A percentile compares a stretch with the other conserved stretches of the same genome.
These are phyloP conservation scores for Hypoxylon rickii DNA, from an alignment of 495 filamentous ascomycete species.

Conservation along the genomic window DNA sequence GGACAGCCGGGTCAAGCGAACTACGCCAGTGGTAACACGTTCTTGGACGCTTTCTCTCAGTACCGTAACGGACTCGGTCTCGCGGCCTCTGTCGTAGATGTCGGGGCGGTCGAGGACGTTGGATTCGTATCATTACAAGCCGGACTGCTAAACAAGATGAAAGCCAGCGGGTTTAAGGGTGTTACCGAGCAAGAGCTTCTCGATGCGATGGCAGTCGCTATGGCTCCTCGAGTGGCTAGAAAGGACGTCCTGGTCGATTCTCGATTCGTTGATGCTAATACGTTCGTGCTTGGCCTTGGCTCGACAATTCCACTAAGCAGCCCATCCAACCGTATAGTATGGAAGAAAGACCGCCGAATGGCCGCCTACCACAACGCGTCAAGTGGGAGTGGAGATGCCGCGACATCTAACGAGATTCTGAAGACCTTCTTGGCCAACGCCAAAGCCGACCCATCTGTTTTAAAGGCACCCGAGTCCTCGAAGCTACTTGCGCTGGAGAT, in stretches of 20 bases:
- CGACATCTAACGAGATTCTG: slow-evolving; percentile 23
- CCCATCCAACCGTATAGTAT: slow-evolving; percentile 20
- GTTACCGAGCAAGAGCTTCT: slow-evolving; percentile 19
- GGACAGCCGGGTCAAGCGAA: slow-evolving; percentile 46
- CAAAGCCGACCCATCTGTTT: slow-evolving; percentile 15
- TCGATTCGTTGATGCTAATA: slow-evolving; percentile 12
- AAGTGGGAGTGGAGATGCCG: not conserved
- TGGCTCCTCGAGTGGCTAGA: not conserved
- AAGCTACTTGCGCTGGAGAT: slow-evolving; percentile 37
- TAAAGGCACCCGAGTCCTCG: slow-evolving; percentile 9
- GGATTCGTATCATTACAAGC: slow-evolving; percentile 10
- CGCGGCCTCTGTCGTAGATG: slow-evolving; percentile 39
- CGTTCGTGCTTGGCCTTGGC: slow-evolving; percentile 23
- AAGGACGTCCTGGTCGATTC: not conserved
- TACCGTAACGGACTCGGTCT: slow-evolving; percentile 41
- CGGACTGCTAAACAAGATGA: slow-evolving; percentile 12
- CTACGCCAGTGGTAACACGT: slow-evolving; percentile 46
- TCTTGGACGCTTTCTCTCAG: slow-evolving; percentile 45
- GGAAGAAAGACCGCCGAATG: slow-evolving; percentile 37
- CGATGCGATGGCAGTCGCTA: slow-evolving; percentile 24
- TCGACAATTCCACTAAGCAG: slow-evolving; percentile 19
- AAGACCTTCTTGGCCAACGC: slow-evolving; percentile 24
- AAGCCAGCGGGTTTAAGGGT: slow-evolving; percentile 42
- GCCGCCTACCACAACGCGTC: slow-evolving; percentile 32
- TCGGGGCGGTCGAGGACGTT: slow-evolving; percentile 45